Conservation (phyloP, 805 yeast genomes). For the Barnettozyma vustinii region DNA sequence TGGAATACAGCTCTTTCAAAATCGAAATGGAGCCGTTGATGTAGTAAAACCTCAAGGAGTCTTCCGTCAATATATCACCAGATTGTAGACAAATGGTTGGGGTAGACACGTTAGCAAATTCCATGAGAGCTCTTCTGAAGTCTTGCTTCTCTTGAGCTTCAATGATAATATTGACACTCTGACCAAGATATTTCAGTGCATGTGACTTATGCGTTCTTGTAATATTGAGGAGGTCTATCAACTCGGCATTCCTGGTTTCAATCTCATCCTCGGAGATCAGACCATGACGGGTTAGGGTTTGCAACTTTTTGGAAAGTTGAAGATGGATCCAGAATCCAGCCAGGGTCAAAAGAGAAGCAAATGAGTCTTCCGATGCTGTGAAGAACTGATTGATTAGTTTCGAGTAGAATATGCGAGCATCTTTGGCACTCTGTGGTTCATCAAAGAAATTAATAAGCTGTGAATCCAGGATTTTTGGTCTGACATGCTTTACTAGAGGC, state of each 20-base stretch:
- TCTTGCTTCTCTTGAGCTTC: constrained; percentile 10
- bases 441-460: constrained; percentile 10
- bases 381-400: constrained; percentile 9
- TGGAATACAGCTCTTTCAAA: constrained; percentile 14
- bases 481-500: constrained; percentile 12
- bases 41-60: constrained; percentile 10
- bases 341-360: constrained; percentile 8
- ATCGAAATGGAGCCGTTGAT: constrained; percentile 15
- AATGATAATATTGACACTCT: constrained; percentile 10
- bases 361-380: not conserved
- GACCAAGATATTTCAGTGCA: constrained; percentile 10
- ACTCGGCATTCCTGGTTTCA: not conserved
- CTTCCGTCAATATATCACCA: constrained; percentile 12
- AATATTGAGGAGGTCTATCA: constrained; percentile 3
- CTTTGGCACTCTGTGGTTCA: constrained; percentile 9
- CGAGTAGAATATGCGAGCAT: constrained; percentile 10
- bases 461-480: constrained; percentile 7
- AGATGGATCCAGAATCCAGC: constrained; percentile 15
- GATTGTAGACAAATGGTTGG: constrained; percentile 17
- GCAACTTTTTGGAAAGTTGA: constrained; percentile 14
- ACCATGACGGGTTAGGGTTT: not conserved
- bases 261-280: constrained; percentile 1
- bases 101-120: constrained; percentile 5
- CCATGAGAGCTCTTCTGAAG: constrained; percentile 2
- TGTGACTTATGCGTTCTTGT: constrained; percentile 7